A percentile compares a stretch with the other conserved stretches of the same genome.
phyloP scores from a whole-genome alignment of 345 rosid species.

The Noccaea caerulescens region DNA sequence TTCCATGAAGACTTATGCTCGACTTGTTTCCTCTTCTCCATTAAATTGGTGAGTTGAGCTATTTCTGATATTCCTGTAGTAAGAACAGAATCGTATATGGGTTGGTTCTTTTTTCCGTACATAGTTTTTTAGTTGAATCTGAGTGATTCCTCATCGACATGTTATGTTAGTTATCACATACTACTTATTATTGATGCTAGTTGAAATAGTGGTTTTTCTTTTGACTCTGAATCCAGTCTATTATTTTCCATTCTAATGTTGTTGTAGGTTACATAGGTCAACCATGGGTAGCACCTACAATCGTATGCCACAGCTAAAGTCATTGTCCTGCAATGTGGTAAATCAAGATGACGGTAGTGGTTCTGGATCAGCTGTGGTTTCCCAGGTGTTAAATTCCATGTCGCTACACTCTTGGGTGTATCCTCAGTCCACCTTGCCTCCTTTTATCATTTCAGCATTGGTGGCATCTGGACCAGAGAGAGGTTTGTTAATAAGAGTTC shows the following conservation, averaged over 20 bases:
- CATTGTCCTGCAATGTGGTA: slow-evolving; percentile 42
- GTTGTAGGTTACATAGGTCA: slow-evolving; percentile 71
- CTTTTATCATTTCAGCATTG: slow-evolving; percentile 68
- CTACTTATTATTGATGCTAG: slow-evolving; percentile 12
- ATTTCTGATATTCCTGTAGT: slow-evolving; percentile 15
- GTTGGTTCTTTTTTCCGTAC: slow-evolving; percentile 10
- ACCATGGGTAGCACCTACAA: slow-evolving; percentile 53
- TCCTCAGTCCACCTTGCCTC: slow-evolving; percentile 85
- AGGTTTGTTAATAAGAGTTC: slow-evolving; percentile 58
- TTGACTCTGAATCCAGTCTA: slow-evolving; percentile 1
- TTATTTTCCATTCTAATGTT: slow-evolving; percentile 31
- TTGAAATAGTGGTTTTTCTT: background rate
- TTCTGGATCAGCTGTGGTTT: slow-evolving; percentile 48
- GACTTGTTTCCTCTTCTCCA: slow-evolving; percentile 64
- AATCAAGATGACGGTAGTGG: slow-evolving; percentile 36
- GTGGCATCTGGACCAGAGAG: slow-evolving; percentile 58
- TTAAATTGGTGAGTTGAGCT: slow-evolving; percentile 63
- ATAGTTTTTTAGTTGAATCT: background rate
- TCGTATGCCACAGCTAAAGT: slow-evolving; percentile 51
- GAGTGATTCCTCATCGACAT: slow-evolving; percentile 16
- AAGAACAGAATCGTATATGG: background rate
- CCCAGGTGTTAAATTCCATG: slow-evolving; percentile 52
- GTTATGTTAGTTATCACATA: slow-evolving; percentile 10
- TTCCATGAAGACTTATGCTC: slow-evolving; percentile 77
- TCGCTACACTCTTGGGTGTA: slow-evolving; percentile 87